phyloP scores from a whole-genome alignment of 2,329 filamentous ascomycete species.

The Raffaelea arxii region DNA sequence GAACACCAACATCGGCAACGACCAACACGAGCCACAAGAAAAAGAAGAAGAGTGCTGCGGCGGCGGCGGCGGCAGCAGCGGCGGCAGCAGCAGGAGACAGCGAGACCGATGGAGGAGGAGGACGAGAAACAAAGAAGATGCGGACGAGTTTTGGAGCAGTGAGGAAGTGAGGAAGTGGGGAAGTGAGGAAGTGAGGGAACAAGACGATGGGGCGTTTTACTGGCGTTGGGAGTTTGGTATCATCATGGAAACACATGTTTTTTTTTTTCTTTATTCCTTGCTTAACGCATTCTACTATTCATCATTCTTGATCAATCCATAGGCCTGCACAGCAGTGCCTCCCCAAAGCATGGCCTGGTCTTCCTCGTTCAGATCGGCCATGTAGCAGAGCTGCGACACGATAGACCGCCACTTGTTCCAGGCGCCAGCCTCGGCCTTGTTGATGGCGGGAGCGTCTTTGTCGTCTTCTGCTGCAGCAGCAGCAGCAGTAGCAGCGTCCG shows the following conservation, averaged over 20 bases:
- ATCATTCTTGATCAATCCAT: slow-evolving; percentile 37
- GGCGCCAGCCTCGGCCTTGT: slow-evolving; percentile 37
- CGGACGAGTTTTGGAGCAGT: slow-evolving; percentile 48
- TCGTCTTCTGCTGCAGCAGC: background rate
- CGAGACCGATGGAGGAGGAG: slow-evolving; percentile 44
- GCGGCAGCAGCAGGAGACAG: slow-evolving; percentile 36
- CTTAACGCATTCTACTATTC: no score
- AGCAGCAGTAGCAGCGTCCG: slow-evolving; percentile 8
- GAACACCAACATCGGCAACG: slow-evolving; percentile 45
- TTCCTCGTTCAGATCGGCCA: slow-evolving; percentile 49
- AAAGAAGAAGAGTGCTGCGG: slow-evolving; percentile 39
- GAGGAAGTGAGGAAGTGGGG: slow-evolving; percentile 27
- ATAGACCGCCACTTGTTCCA: slow-evolving; percentile 70
- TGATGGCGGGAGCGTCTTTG: slow-evolving; percentile 1
- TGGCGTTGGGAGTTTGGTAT: background rate
- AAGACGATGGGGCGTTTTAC: no score
- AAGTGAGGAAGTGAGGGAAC: background rate
- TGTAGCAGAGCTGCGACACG: slow-evolving; percentile 57
- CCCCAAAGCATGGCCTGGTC: slow-evolving; percentile 62
- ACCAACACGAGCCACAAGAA: slow-evolving; percentile 38
- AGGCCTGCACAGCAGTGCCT: slow-evolving; percentile 62
- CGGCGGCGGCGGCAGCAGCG: slow-evolving; percentile 12
- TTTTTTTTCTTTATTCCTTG: background rate
- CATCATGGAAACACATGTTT: background rate
- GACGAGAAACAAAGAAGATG: slow-evolving; percentile 42